Evolutionary conservation across 768 basidiomycete species (phyloP).

Genomic region (Leccinum pellstonianum): DNA sequence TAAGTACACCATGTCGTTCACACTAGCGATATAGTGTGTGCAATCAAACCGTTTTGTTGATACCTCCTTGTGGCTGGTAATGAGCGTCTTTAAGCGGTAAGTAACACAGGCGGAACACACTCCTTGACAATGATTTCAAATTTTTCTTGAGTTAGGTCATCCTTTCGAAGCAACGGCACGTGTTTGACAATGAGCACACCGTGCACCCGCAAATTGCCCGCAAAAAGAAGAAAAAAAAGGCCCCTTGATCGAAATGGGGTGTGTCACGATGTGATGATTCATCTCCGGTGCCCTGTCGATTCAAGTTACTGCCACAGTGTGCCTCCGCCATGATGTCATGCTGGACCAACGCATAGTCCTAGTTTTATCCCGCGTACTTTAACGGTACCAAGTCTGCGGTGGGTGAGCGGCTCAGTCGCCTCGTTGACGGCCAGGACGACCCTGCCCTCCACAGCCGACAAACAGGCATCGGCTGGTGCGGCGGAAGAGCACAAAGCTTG

Average conservation of each 20-base stretch:
- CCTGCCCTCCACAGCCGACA: constrained; percentile 94
- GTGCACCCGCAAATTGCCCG: no score
- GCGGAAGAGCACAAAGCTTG: constrained; percentile 1
- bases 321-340: constrained; percentile 95
- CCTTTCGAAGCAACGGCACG: no score
- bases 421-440: constrained; percentile 96
- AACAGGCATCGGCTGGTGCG: constrained; percentile 8
- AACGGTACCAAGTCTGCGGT: neutral
- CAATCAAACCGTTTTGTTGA: no score
- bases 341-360: constrained; percentile 90
- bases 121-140: neutral
- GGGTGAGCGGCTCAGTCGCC: constrained; percentile 76
- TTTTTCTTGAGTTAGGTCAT: constrained; percentile 2
- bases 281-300: no score
- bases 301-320: constrained; percentile 43
- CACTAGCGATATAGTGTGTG: no score
- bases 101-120: neutral
- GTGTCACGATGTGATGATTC: no score
- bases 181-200: no score
- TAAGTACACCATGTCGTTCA: no score
- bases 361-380: constrained; percentile 29
- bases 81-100: constrained; percentile 6
- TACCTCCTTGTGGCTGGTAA: constrained; percentile 23
- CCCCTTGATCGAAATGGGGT: no score
- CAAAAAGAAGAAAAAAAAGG: no score